Percentiles rank a stretch among this genome's conserved stretches.
phyloP scores from a whole-genome alignment of 257 asterid species.

The Sherardia arvensis region DNA sequence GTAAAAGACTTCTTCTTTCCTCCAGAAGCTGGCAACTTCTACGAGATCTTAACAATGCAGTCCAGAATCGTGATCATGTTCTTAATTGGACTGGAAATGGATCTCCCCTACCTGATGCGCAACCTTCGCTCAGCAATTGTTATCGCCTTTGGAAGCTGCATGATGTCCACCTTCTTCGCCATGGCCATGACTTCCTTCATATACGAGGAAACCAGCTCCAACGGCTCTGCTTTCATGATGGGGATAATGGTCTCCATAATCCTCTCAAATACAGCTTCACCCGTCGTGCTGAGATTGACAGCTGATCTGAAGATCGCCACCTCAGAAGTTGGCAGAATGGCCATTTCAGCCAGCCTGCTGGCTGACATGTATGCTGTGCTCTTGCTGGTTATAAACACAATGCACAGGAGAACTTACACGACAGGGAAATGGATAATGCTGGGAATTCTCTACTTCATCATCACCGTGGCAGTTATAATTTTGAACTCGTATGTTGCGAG shows the following conservation, averaged over 20 bases:
- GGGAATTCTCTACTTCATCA: constrained; percentile 30
- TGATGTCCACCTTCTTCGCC: constrained; percentile 65
- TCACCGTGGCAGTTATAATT: constrained; percentile 39
- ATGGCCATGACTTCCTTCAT: constrained; percentile 59
- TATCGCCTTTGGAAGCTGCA: constrained; percentile 54
- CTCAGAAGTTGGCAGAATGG: constrained; percentile 75
- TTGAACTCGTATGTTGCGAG: constrained; percentile 40
- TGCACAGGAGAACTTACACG: constrained; percentile 16
- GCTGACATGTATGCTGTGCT: constrained; percentile 63
- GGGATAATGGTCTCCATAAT: constrained; percentile 48
- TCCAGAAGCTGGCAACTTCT: constrained; percentile 54
- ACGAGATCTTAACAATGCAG: constrained; percentile 66
- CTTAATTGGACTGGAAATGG: constrained; percentile 83
- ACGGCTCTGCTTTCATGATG: constrained; percentile 41
- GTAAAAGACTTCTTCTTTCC: constrained; percentile 52
- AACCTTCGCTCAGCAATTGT: constrained; percentile 53
- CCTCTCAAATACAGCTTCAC: constrained; percentile 79
- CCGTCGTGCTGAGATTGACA: constrained; percentile 68
- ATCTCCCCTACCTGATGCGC: constrained; percentile 63
- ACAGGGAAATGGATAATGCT: constrained; percentile 27
- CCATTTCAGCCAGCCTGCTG: constrained; percentile 66
- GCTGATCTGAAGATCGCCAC: constrained; percentile 76
- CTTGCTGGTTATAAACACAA: constrained; percentile 47
- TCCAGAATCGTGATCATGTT: constrained; percentile 87
- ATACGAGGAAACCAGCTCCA: constrained; percentile 46